These are phyloP conservation scores for Phalaenopsis aphrodite DNA, from an alignment of 106 monocot genomes.

Conservation along the genomic window DNA sequence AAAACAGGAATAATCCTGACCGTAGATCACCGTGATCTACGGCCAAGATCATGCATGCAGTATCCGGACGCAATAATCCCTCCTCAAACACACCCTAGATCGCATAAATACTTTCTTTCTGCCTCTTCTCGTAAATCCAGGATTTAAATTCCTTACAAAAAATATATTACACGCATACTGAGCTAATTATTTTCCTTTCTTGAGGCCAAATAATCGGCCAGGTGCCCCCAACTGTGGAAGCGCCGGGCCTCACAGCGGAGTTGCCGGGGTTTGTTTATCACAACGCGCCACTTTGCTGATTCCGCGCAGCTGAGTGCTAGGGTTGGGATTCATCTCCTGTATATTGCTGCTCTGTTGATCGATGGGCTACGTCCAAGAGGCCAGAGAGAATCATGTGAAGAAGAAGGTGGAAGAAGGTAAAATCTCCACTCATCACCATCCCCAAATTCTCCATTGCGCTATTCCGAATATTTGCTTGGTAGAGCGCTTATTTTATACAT, in stretches of 20 bases:
- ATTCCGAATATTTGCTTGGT: too few relatives aligned
- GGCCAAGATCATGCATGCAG: too few relatives aligned
- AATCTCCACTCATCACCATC: not conserved
- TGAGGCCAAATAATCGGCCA: not conserved
- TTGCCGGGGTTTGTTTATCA: not conserved
- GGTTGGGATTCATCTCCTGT: not conserved
- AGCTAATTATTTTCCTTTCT: not conserved
- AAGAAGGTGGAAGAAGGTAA: slow-evolving; percentile 99
- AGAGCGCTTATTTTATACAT: too few relatives aligned
- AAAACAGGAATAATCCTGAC: too few relatives aligned
- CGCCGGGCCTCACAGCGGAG: not conserved
- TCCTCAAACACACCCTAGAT: too few relatives aligned
- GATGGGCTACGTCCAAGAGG: slow-evolving; percentile 83
- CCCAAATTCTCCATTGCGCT: not conserved
- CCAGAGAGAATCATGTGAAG: slow-evolving; percentile 94
- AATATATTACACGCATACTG: too few relatives aligned
- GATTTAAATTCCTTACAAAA: too few relatives aligned
- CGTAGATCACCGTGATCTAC: too few relatives aligned
- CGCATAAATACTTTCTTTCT: too few relatives aligned
- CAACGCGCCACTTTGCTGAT: not conserved
- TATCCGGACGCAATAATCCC: too few relatives aligned
- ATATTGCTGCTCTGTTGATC: not conserved
- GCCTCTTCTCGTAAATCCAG: too few relatives aligned
- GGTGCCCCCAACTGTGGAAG: not conserved
- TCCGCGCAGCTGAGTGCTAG: not conserved